These are phyloP conservation scores for Ilex paraguariensis DNA, from an alignment of 305 asterid genomes.

Conservation along the genomic window DNA sequence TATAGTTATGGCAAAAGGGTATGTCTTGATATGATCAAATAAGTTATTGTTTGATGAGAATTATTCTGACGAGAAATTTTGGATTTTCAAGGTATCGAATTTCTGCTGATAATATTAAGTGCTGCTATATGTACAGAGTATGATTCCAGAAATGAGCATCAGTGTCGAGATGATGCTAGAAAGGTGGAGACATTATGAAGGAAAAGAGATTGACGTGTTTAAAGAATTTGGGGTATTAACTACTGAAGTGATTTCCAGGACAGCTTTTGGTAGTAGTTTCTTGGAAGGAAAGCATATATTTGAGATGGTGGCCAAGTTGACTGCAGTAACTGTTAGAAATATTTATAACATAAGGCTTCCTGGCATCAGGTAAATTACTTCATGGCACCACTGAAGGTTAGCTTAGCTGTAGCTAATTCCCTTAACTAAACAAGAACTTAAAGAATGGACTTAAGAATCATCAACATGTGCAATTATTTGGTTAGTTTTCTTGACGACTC, in stretches of 20 bases:
- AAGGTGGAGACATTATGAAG: conserved; percentile 1
- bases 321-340: conserved; percentile 34
- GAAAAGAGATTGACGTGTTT: conserved; percentile 2
- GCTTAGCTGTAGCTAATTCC: too few species aligned
- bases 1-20: too few species aligned
- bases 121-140: not conserved
- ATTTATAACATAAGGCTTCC: conserved; percentile 34
- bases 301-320: conserved; percentile 7
- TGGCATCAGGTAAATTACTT: conserved; percentile 31
- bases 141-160: conserved; percentile 6
- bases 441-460: too few species aligned
- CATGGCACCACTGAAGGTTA: too few species aligned
- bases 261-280: conserved; percentile 3
- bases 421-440: too few species aligned
- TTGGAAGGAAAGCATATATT: conserved; percentile 8
- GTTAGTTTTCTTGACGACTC: too few species aligned
- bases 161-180: conserved; percentile 8
- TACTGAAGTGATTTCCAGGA: conserved; percentile 7
- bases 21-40: too few species aligned
- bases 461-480: too few species aligned
- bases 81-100: too few species aligned
- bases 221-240: conserved; percentile 4
- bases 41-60: too few species aligned
- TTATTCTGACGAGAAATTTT: too few species aligned
- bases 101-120: not conserved